phyloP scores from a whole-genome alignment of 2,329 filamentous ascomycete genomes.

The Fusarium dlaminii region DNA sequence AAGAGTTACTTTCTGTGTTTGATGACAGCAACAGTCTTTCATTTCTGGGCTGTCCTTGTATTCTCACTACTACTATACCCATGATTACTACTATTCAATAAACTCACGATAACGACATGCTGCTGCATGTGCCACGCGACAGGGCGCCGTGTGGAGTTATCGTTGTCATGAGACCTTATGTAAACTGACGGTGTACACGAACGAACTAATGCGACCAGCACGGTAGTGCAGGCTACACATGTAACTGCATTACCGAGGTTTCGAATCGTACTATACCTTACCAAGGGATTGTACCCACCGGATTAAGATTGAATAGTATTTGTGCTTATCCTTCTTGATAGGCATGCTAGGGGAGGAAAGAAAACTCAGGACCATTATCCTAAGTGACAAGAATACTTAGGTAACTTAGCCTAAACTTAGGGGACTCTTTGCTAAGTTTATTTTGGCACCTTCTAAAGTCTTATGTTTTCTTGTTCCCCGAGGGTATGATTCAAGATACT shows the following conservation, averaged over 20 bases:
- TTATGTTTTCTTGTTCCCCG: no score
- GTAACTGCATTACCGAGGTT: background rate
- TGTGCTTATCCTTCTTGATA: background rate
- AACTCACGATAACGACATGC: constrained; percentile 1
- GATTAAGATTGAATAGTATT: background rate
- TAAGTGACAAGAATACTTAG: no score
- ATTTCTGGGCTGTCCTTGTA: background rate
- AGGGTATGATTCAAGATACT: no score
- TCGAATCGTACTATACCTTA: background rate
- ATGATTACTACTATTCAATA: background rate
- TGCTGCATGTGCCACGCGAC: constrained; percentile 20
- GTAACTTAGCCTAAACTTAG: no score
- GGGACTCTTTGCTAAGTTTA: no score
- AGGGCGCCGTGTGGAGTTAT: constrained; percentile 28
- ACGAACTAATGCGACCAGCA: constrained; percentile 25
- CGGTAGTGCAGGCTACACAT: constrained; percentile 1
- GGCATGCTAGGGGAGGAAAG: no score
- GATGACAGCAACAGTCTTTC: constrained; percentile 1
- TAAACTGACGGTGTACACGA: constrained; percentile 30
- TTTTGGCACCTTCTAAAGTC: no score
- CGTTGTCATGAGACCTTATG: constrained; percentile 26
- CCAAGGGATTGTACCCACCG: background rate
- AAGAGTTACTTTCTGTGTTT: constrained; percentile 5
- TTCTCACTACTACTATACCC: constrained; percentile 25
- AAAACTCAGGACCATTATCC: no score